Conservation (phyloP, 2,329 filamentous ascomycete genomes). For the Rhynchosporium secalis region DNA sequence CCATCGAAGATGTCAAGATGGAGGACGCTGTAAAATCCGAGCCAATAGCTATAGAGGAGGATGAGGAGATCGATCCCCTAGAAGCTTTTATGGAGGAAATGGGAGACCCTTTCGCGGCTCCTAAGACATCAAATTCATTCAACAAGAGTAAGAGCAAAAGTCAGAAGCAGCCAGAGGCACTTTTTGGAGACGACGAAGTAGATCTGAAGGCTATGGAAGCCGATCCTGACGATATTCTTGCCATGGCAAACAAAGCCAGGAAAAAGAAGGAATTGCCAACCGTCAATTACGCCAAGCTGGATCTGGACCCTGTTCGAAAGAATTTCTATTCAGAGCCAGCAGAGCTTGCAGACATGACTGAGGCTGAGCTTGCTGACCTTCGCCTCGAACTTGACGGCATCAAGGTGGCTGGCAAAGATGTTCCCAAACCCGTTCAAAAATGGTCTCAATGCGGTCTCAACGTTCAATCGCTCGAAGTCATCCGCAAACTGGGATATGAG, state of each 20-base stretch:
- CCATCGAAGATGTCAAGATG: slow-evolving; percentile 41
- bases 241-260: slow-evolving; percentile 57
- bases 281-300: slow-evolving; percentile 82
- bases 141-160: slow-evolving; percentile 43
- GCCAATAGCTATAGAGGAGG: slow-evolving; percentile 49
- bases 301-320: slow-evolving; percentile 85
- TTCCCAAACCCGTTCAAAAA: slow-evolving; percentile 91
- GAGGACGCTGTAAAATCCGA: slow-evolving; percentile 36
- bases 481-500: slow-evolving; percentile 79
- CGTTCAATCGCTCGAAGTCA: slow-evolving; percentile 81
- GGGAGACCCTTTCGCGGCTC: slow-evolving; percentile 50
- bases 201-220: slow-evolving; percentile 62
- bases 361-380: slow-evolving; percentile 79
- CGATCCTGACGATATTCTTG: slow-evolving; percentile 63
- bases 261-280: slow-evolving; percentile 96
- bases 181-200: slow-evolving; percentile 84
- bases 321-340: slow-evolving; percentile 91
- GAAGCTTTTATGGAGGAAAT: slow-evolving; percentile 90
- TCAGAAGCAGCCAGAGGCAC: slow-evolving; percentile 72
- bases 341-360: slow-evolving; percentile 79
- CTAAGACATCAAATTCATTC: slow-evolving; percentile 39
- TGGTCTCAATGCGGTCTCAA: slow-evolving; percentile 95
- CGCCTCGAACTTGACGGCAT: slow-evolving; percentile 91
- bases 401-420: slow-evolving; percentile 83
- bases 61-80: slow-evolving; percentile 81